Evolutionary conservation across 495 filamentous ascomycete genomes (phyloP).

Genomic region (Penicillium odoratum): DNA sequence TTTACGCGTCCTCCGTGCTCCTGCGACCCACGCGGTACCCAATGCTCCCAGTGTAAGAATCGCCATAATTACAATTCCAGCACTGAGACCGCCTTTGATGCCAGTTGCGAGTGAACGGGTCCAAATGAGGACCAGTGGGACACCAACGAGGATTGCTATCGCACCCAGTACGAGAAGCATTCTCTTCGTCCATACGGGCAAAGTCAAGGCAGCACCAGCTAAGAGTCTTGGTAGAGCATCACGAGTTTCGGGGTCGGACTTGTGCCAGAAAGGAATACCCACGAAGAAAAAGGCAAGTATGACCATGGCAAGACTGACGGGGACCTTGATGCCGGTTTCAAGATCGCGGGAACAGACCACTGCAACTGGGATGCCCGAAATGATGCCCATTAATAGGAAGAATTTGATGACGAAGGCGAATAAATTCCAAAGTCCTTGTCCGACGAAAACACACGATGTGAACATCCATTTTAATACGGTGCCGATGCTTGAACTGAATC

Average conservation of each 20-base stretch:
- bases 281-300: background rate
- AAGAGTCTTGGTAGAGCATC: background rate
- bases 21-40: background rate
- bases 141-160: background rate
- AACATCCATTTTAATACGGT: background rate
- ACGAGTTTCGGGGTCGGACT: background rate
- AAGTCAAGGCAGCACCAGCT: too few species aligned
- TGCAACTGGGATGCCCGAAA: background rate
- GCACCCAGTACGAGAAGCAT: background rate
- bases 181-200: background rate
- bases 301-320: background rate
- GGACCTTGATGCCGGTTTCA: background rate
- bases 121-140: background rate
- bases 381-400: background rate
- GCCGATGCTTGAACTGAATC: background rate
- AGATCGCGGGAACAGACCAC: background rate
- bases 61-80: background rate
- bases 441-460: background rate
- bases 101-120: slow-evolving; percentile 6
- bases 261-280: background rate
- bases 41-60: background rate
- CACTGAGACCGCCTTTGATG: slow-evolving; percentile 10
- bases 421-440: background rate
- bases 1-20: background rate
- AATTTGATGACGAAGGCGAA: background rate